A percentile compares a stretch with the other conserved stretches of the same genome.
These are phyloP conservation scores for Thermomyces lanuginosus DNA, from an alignment of 2,329 filamentous ascomycete species.

Conservation along the genomic window DNA sequence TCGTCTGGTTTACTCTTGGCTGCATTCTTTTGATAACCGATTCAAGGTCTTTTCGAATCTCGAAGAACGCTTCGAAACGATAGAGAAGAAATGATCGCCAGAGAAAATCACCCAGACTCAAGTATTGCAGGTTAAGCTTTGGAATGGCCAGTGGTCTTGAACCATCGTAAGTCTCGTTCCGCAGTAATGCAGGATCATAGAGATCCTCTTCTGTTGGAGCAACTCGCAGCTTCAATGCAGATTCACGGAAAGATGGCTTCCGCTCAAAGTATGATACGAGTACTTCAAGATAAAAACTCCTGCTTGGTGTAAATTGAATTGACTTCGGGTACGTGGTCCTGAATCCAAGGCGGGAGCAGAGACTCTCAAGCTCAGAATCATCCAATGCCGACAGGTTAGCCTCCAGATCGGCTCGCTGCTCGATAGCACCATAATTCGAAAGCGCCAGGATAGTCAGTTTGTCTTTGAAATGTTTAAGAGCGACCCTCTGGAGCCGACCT, in stretches of 20 bases:
- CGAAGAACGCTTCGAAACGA: constrained; percentile 81
- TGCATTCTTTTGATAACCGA: constrained; percentile 62
- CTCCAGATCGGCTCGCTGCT: constrained; percentile 62
- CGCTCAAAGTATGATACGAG: constrained; percentile 61
- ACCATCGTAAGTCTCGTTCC: constrained; percentile 76
- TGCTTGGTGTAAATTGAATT: constrained; percentile 47
- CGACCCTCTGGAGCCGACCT: constrained; percentile 61
- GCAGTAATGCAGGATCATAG: constrained; percentile 61
- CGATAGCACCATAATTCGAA: constrained; percentile 81
- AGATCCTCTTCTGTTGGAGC: constrained; percentile 69
- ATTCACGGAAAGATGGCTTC: constrained; percentile 67
- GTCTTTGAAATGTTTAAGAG: constrained; percentile 68
- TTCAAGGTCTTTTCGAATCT: constrained; percentile 81
- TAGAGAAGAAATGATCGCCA: constrained; percentile 87
- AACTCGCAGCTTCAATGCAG: constrained; percentile 51
- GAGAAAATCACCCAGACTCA: constrained; percentile 90
- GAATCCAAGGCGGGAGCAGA: constrained; percentile 59
- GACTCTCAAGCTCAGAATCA: constrained; percentile 54
- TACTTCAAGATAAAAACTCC: constrained; percentile 41
- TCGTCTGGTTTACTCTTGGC: constrained; percentile 47
- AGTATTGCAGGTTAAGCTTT: constrained; percentile 88
- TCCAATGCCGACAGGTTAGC: constrained; percentile 55
- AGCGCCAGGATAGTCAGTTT: constrained; percentile 83
- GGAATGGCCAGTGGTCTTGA: constrained; percentile 76
- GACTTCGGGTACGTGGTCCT: constrained; percentile 66